These are phyloP conservation scores for Phytophthora citricola DNA, from an alignment of 352 stramenopile genomes.

Conservation along the genomic window DNA sequence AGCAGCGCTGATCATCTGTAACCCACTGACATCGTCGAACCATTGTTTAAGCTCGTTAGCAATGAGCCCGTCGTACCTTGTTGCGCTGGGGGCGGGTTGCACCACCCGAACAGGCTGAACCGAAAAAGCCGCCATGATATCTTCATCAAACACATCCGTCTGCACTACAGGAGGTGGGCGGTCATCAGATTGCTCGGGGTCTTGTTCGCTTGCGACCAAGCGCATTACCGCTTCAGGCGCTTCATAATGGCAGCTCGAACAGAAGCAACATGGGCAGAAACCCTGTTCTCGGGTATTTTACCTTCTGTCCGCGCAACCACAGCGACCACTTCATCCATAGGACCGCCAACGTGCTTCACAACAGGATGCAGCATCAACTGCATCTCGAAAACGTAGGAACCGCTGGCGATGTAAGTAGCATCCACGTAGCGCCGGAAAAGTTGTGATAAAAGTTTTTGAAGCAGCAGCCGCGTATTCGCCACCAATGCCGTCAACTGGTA, in stretches of 20 bases:
- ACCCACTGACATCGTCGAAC: not conserved
- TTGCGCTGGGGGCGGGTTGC: not conserved
- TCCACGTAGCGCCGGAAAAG: slow-evolving; percentile 4
- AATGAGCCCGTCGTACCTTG: not conserved
- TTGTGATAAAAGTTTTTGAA: slow-evolving; percentile 3
- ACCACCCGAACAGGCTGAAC: not conserved
- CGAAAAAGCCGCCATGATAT: not conserved
- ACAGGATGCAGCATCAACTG: not conserved
- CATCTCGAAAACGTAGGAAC: slow-evolving; percentile 2
- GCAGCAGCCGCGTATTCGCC: not conserved
- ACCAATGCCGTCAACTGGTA: not conserved
- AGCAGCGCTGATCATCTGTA: not conserved
- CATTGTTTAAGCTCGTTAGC: not conserved
- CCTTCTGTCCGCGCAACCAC: slow-evolving; percentile 1
- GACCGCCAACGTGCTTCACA: slow-evolving; percentile 1
- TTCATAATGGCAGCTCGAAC: not conserved
- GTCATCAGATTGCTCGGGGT: not conserved
- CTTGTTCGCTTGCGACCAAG: not conserved
- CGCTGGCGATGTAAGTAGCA: not conserved
- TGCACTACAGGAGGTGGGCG: not conserved
- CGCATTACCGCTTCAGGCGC: not conserved
- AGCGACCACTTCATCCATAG: not conserved
- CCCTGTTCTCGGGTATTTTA: not conserved
- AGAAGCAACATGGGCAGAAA: not conserved
- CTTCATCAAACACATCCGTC: not conserved